Evolutionary conservation across 2,329 filamentous ascomycete species (phyloP), one percentile per base, ranked within the genome.

Genomic region (Scleromitrula shiraiana): DNA sequence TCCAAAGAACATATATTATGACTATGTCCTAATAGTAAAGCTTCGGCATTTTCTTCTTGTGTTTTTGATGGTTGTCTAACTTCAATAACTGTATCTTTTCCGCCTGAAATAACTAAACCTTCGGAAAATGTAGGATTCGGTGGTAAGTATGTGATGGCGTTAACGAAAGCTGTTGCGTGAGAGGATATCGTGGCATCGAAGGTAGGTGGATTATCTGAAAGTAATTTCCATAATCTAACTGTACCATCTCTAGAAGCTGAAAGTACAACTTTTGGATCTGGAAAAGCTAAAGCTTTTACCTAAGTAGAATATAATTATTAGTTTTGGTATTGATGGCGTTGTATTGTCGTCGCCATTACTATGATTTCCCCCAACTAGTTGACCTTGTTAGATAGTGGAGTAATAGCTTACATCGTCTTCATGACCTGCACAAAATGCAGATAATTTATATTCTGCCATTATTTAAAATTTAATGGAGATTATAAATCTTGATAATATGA

Each of bases 161-260:
- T 98, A 69, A 97, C 80, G 63, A 93, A 98, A 54, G 87, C 82
- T 35, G 85, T 79, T 50, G 88, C 87, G 55, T 91, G 83, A 35
- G 83, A 84, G 49, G 85, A 74, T 51, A 96, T 82, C n/a, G 79
- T 80, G 58, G 80, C 77, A 54, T 95, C 85, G 67, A 85, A 97
- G 15, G 69, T 68, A 1, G 85, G 83, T 24, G 88, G 85, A 20
- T 75, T 73, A 36, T 76, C 70, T 37, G 79, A 77, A 22, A 76
- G 73, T 50, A 81, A 80, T 56, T 80, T 83, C 93, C 93, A 98
- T 56, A 87, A 70, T 41, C 91, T 83, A 46, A 96, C 89, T 14
- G 88, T 94, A 59, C 84, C 85, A 70, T 98, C 93, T 69, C 93
- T 79, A 39, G 93, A 97, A 29, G 88, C 88, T 17, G 93, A 95